Percentiles rank a stretch among this genome's conserved stretches.
Conservation (phyloP, 805 yeast species). For the Cyberlindnera meyerae region DNA sequence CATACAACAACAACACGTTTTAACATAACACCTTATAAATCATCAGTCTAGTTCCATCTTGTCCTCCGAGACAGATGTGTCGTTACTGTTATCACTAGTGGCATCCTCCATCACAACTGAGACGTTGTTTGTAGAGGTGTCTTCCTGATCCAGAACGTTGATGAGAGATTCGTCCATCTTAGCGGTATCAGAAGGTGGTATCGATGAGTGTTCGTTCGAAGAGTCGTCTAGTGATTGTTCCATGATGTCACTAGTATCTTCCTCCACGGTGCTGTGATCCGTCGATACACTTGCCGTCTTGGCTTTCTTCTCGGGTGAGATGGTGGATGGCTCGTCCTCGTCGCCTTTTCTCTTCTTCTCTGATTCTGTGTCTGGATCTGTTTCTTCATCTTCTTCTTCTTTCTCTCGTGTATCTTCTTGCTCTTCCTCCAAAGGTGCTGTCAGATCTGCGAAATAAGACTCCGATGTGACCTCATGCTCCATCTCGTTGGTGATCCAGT, state of each 20-base stretch:
- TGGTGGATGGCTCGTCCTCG: constrained; percentile 2
- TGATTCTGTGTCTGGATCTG: not conserved
- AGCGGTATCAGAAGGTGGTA: constrained; percentile 9
- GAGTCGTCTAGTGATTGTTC: not conserved
- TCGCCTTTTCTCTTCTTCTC: constrained; percentile 5
- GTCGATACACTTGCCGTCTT: constrained; percentile 6
- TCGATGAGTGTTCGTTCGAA: not conserved
- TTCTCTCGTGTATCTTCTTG: constrained; percentile 1
- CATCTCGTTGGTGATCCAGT: constrained; percentile 24
- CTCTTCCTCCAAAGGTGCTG: constrained; percentile 9
- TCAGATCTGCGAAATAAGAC: constrained; percentile 15
- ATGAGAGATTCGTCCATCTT: constrained; percentile 25
- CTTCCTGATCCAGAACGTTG: constrained; percentile 18
- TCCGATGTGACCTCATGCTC: constrained; percentile 19
- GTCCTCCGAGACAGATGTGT: constrained; percentile 22
- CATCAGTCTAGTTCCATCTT: constrained; percentile 20
- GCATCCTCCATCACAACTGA: constrained; percentile 6
- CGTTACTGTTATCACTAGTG: constrained; percentile 6
- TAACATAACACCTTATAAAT: not conserved
- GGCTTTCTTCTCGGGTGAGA: constrained; percentile 21
- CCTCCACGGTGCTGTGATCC: not conserved
- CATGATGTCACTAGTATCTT: not conserved
- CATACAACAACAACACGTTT: constrained; percentile 6
- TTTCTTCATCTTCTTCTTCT: constrained; percentile 3
- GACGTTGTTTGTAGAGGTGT: constrained; percentile 5